Base-by-base conservation (phyloP, 106 monocot genomes). In the Acorus gramineus region DNA sequence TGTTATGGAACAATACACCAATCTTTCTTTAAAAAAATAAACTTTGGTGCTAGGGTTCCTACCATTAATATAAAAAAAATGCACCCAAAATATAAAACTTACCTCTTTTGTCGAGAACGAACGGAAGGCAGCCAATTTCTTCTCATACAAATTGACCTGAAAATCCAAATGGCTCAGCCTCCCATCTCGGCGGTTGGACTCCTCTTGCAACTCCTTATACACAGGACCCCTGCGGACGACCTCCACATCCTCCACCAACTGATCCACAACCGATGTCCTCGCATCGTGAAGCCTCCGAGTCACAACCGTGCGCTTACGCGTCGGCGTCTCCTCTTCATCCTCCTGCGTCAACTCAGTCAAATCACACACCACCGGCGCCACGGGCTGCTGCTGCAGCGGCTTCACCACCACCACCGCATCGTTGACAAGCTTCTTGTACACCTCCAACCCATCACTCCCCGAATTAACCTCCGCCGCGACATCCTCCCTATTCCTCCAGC, bases 181-280 rank as follows among this genome's bases (percentile, higher is more conserved):
- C 1, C 82, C 82, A 57, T 74, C 59, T 44, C 67, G 77, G 64
- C 68, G 81, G 2, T 59, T n/a, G 3, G 80, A 61, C 44, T 69
- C 67, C 65, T 80, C 70, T 56, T 84, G 80, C 74, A 95, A 76
- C 11, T 78, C 80, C 71, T 87, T 90, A 57, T 95, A 95, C 64
- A 76, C 6, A 46, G 90, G 90, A 7, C 56, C 66, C 57, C 13
- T 80, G 53, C 49, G 60, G n/a, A 69, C 42, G 7, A 47, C 66
- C 47, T 73, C 69, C 51, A 44, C 44, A 50, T 63, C 63, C 4
- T 72, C 63, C 11, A 59, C 67, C 55, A 62, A 70, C 61, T 10
- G 44, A 8, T 64, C 46, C 48, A 64, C 46, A 52, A 67, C 28
- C 28, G 28, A 28, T 28, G 28, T 28, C 28, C 28, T 28, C 28